A percentile compares a stretch with the other conserved stretches of the same genome.
phyloP scores from a whole-genome alignment of 2,329 filamentous ascomycete species.

The Fusarium chuoi region DNA sequence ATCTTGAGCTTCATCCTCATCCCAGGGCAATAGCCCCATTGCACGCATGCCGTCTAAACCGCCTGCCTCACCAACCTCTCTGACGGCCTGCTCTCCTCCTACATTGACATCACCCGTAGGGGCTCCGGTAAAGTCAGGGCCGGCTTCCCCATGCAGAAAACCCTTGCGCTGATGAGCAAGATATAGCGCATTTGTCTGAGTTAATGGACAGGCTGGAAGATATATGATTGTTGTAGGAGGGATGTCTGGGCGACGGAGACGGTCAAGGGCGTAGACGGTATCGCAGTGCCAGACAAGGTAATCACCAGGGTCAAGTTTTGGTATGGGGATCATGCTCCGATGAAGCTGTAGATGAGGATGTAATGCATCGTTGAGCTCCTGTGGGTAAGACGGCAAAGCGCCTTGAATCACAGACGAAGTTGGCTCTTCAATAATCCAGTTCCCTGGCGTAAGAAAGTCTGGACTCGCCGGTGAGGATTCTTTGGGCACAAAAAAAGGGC shows the following conservation, averaged over 20 bases:
- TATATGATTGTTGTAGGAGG: constrained; percentile 50
- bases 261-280: constrained; percentile 76
- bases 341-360: constrained; percentile 76
- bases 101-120: constrained; percentile 49
- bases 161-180: constrained; percentile 55
- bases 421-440: constrained; percentile 64
- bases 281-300: constrained; percentile 82
- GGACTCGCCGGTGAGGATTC: constrained; percentile 53
- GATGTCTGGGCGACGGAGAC: constrained; percentile 34
- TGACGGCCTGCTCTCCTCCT: constrained; percentile 50
- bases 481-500: constrained; percentile 73
- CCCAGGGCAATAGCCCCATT: constrained; percentile 56
- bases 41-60: constrained; percentile 53
- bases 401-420: constrained; percentile 70
- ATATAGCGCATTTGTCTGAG: constrained; percentile 56
- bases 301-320: constrained; percentile 75
- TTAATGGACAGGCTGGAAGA: constrained; percentile 54
- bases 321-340: constrained; percentile 75
- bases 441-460: constrained; percentile 55
- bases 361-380: constrained; percentile 71
- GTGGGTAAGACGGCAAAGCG: constrained; percentile 71
- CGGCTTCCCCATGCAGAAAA: constrained; percentile 54
- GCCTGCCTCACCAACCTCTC: constrained; percentile 53
- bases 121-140: constrained; percentile 52
- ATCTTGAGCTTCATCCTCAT: constrained; percentile 49